Conservation (phyloP, 2,329 filamentous ascomycete genomes). For the Didymella keratinophila region DNA sequence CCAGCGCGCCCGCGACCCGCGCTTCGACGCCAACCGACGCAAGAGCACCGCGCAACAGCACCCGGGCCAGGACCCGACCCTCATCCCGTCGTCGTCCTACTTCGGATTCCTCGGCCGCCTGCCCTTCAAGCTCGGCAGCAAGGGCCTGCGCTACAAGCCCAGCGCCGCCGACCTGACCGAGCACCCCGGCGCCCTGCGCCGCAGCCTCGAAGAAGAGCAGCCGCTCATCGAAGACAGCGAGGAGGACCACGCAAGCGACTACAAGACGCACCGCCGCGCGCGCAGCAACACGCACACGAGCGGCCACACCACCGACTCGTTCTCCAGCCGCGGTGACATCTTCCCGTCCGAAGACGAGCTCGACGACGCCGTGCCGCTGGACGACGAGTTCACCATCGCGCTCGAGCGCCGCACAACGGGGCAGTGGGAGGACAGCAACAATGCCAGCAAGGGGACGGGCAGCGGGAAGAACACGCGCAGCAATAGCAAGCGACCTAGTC, state of each 20-base stretch:
- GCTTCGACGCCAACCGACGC: slow-evolving; percentile 51
- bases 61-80: slow-evolving; percentile 74
- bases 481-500: slow-evolving; percentile 51
- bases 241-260: slow-evolving; percentile 44
- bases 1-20: slow-evolving; percentile 62
- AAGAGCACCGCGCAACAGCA: slow-evolving; percentile 63
- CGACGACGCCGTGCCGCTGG: slow-evolving; percentile 90
- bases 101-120: slow-evolving; percentile 84
- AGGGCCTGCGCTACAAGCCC: slow-evolving; percentile 83
- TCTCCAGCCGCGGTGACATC: slow-evolving; percentile 85
- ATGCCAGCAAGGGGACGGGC: slow-evolving; percentile 65
- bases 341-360: slow-evolving; percentile 87
- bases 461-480: slow-evolving; percentile 56
- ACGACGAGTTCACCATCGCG: slow-evolving; percentile 89
- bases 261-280: slow-evolving; percentile 59
- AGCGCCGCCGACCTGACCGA: slow-evolving; percentile 91
- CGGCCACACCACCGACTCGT: slow-evolving; percentile 82
- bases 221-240: slow-evolving; percentile 74
- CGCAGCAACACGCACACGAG: slow-evolving; percentile 83
- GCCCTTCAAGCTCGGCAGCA: slow-evolving; percentile 83
- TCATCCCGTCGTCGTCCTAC: slow-evolving; percentile 87
- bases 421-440: slow-evolving; percentile 65
- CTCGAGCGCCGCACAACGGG: slow-evolving; percentile 74
- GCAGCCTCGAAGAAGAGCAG: slow-evolving; percentile 67
- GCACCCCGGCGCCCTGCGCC: slow-evolving; percentile 69